phyloP scores from a whole-genome alignment of 768 basidiomycete species.

The Podaxis pistillaris region DNA sequence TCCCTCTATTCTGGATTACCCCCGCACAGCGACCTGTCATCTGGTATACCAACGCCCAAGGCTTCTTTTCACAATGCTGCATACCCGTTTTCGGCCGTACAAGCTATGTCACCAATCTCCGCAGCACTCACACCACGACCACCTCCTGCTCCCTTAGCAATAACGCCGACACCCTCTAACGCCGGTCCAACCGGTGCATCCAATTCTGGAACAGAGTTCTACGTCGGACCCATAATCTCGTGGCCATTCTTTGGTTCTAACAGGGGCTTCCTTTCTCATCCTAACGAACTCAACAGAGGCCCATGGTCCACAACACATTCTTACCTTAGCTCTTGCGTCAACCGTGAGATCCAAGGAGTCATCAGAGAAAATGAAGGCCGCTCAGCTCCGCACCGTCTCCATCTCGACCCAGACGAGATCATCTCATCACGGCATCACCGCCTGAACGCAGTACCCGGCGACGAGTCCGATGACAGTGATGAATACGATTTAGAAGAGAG shows the following conservation, averaged over 20 bases:
- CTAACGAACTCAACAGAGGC: slow-evolving; percentile 73
- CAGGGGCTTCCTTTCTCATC: slow-evolving; percentile 69
- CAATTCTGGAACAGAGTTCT: slow-evolving; percentile 34
- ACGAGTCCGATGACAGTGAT: slow-evolving; percentile 73
- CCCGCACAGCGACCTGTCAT: slow-evolving; percentile 28
- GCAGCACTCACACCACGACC: slow-evolving; percentile 21
- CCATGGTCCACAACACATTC: slow-evolving; percentile 63
- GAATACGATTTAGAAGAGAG: slow-evolving; percentile 81
- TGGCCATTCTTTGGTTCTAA: slow-evolving; percentile 91
- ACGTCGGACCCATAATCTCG: slow-evolving; percentile 80
- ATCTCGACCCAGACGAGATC: slow-evolving; percentile 81
- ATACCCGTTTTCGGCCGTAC: slow-evolving; percentile 43
- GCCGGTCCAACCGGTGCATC: neutral
- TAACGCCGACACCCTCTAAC: slow-evolving; percentile 18
- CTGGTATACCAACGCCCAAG: slow-evolving; percentile 44
- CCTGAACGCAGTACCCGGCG: slow-evolving; percentile 64
- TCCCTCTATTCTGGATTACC: slow-evolving; percentile 65
- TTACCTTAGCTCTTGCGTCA: slow-evolving; percentile 65
- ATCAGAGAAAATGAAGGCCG: slow-evolving; percentile 76
- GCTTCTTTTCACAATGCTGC: slow-evolving; percentile 36
- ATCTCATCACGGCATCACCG: slow-evolving; percentile 68
- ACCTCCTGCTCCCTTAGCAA: slow-evolving; percentile 26
- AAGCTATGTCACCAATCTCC: slow-evolving; percentile 31
- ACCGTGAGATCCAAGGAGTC: slow-evolving; percentile 74
- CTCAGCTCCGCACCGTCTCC: slow-evolving; percentile 71